A percentile compares a stretch with the other conserved stretches of the same genome.
phyloP scores from a whole-genome alignment of 306 rosid genomes.

The Albizia julibrissin region DNA sequence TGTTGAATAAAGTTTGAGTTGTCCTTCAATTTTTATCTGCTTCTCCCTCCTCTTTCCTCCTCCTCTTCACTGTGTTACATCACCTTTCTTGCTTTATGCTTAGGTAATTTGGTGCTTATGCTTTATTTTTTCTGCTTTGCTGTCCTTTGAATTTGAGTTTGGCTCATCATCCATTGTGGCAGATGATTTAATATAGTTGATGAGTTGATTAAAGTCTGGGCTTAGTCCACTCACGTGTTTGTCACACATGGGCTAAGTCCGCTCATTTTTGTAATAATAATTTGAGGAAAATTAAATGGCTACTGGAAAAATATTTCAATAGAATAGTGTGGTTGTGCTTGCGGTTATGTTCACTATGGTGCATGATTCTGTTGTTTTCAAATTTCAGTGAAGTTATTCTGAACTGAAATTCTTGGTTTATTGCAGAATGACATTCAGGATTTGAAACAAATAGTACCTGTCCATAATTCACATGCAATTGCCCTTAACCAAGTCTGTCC shows the following conservation, averaged over 20 bases:
- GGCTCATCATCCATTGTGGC: constrained; percentile 10
- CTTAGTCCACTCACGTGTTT: neutral
- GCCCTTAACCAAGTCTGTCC: constrained; percentile 75
- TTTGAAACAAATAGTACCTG: constrained; percentile 57
- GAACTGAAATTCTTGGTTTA: constrained; percentile 34
- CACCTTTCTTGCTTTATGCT: neutral
- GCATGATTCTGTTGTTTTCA: constrained; percentile 11
- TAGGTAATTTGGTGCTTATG: neutral
- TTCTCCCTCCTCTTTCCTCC: neutral
- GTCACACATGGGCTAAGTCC: neutral
- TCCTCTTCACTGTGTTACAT: neutral
- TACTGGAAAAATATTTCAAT: neutral
- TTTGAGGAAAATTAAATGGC: neutral
- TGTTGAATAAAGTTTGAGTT: neutral
- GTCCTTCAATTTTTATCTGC: neutral
- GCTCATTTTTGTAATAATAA: neutral
- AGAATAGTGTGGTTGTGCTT: constrained; percentile 13
- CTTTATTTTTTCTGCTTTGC: constrained; percentile 1
- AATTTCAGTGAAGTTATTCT: constrained; percentile 22
- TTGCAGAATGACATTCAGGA: constrained; percentile 78
- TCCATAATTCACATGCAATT: constrained; percentile 70
- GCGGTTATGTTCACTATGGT: neutral
- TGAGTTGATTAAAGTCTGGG: neutral
- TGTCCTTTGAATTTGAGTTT: constrained; percentile 7
- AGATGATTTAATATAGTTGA: constrained; percentile 10